These are phyloP conservation scores for Psidium guajava DNA, from an alignment of 345 rosid species.

Conservation along the genomic window DNA sequence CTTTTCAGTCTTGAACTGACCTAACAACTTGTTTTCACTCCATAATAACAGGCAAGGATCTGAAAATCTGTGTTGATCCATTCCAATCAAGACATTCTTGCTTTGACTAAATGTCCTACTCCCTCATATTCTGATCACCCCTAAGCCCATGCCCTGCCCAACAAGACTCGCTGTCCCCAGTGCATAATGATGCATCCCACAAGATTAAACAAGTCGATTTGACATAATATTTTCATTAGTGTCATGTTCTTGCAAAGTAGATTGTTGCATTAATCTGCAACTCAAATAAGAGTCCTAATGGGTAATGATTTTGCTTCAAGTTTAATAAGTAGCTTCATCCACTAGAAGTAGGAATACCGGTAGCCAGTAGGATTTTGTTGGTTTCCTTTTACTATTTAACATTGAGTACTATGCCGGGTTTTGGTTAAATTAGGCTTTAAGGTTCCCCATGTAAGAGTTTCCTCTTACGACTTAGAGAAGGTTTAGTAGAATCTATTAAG, in stretches of 20 bases:
- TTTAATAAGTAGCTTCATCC: neutral
- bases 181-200: neutral
- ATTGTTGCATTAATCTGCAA: neutral
- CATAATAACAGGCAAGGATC: neutral
- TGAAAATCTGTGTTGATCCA: neutral
- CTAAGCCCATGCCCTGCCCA: neutral
- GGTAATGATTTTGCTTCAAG: neutral
- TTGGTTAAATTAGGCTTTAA: neutral
- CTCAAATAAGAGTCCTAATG: neutral
- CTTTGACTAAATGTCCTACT: neutral
- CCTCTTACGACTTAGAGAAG: neutral
- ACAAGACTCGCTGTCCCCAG: neutral
- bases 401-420: neutral
- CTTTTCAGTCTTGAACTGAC: neutral
- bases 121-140: neutral
- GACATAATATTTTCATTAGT: neutral
- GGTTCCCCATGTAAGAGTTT: neutral
- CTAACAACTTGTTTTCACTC: neutral
- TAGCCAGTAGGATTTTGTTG: neutral
- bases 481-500: neutral
- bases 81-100: neutral
- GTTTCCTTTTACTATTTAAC: neutral
- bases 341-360: neutral
- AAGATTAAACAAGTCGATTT: neutral
- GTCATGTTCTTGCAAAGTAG: neutral